Evolutionary conservation across 2,329 filamentous ascomycete species (phyloP).

Genomic region (Curvularia sp.): DNA sequence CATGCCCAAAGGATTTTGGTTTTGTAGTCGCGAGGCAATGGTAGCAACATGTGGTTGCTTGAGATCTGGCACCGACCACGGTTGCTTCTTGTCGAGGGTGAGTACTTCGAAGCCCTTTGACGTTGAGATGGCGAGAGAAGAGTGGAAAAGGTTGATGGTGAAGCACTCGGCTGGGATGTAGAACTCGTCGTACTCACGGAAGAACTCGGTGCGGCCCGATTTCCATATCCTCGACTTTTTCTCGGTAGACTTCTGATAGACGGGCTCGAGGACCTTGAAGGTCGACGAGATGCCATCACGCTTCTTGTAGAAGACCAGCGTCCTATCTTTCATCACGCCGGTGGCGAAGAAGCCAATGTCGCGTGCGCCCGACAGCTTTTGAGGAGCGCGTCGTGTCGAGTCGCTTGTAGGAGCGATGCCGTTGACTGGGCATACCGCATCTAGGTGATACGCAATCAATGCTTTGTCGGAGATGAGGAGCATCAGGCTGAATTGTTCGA

Average conservation of each 20-base stretch:
- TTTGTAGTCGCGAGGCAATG: slow-evolving; percentile 82
- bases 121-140: slow-evolving; percentile 88
- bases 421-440: slow-evolving; percentile 71
- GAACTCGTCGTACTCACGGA: slow-evolving; percentile 98
- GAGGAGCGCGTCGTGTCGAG: slow-evolving; percentile 82
- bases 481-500: slow-evolving; percentile 95
- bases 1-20: slow-evolving; percentile 91
- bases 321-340: slow-evolving; percentile 95
- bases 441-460: slow-evolving; percentile 90
- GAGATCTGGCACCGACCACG: slow-evolving; percentile 90
- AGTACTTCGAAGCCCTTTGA: slow-evolving; percentile 93
- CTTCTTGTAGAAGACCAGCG: slow-evolving; percentile 95
- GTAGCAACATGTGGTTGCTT: slow-evolving; percentile 78
- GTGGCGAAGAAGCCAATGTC: slow-evolving; percentile 97
- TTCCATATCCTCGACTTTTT: slow-evolving; percentile 76
- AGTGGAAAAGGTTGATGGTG: slow-evolving; percentile 95
- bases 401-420: slow-evolving; percentile 69
- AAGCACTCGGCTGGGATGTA: slow-evolving; percentile 96
- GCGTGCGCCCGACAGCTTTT: slow-evolving; percentile 83
- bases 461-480: slow-evolving; percentile 90
- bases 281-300: slow-evolving; percentile 89
- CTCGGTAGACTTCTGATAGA: slow-evolving; percentile 89
- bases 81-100: slow-evolving; percentile 95
- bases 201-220: slow-evolving; percentile 85
- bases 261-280: slow-evolving; percentile 95